These are phyloP conservation scores for Bryoglossum gracile DNA, from an alignment of 495 filamentous ascomycete species.

Conservation along the genomic window DNA sequence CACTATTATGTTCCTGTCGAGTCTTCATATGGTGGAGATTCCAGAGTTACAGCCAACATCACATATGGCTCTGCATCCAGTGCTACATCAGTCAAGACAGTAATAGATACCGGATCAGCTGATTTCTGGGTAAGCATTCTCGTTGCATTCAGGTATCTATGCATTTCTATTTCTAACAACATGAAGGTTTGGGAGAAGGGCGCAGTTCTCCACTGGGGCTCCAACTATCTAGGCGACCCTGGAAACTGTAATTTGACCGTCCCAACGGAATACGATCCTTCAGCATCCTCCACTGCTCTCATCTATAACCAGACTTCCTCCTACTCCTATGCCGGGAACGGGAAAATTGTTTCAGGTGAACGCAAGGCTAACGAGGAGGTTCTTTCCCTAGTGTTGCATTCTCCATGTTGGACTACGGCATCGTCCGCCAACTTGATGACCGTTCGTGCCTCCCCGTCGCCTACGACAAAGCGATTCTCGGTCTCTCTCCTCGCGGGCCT, in stretches of 20 bases:
- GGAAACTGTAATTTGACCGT: constrained; percentile 5
- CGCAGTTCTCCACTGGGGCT: constrained; percentile 6
- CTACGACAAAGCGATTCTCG: constrained; percentile 4
- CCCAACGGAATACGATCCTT: background rate
- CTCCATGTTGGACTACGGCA: background rate
- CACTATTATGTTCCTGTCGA: constrained; percentile 6
- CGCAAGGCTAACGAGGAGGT: too few species aligned
- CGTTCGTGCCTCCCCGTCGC: background rate
- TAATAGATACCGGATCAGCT: constrained; percentile 4
- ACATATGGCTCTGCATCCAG: constrained; percentile 1
- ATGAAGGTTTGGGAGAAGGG: background rate
- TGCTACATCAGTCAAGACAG: background rate
- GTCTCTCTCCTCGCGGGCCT: background rate
- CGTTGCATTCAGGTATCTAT: too few species aligned
- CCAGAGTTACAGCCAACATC: constrained; percentile 5
- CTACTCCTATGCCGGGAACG: constrained; percentile 3
- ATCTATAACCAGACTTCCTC: background rate
- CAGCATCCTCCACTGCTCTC: background rate
- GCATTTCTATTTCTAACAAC: background rate
- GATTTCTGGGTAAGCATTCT: constrained; percentile 5
- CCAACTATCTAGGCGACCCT: background rate
- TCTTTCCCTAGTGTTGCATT: background rate
- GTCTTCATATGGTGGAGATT: constrained; percentile 4
- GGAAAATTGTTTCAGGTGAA: constrained; percentile 1
- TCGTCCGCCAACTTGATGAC: background rate